Percentiles rank a stretch among this genome's conserved stretches.
Evolutionary conservation across 2,329 filamentous ascomycete genomes (phyloP).

Genomic region (Ilyonectria mors-panacis): DNA sequence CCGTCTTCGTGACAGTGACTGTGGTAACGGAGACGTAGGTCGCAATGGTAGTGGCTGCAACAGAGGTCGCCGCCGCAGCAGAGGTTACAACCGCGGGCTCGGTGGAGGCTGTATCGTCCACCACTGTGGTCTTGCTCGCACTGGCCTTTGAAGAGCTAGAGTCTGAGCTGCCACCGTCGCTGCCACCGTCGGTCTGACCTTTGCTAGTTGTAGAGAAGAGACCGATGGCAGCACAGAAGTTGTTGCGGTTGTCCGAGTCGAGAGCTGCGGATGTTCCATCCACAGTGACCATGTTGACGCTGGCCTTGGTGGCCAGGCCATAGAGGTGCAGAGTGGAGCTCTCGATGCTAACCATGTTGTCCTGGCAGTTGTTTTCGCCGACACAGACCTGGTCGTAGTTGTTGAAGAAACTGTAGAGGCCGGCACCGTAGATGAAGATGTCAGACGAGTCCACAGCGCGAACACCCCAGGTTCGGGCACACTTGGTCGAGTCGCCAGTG

Average conservation of each 20-base stretch:
- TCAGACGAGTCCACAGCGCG: slow-evolving; percentile 78
- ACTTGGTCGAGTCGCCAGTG: slow-evolving; percentile 67
- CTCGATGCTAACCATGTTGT: slow-evolving; percentile 83
- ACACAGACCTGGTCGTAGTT: slow-evolving; percentile 84
- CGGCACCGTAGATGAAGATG: slow-evolving; percentile 79
- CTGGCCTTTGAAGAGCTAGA: not conserved
- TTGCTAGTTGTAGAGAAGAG: slow-evolving; percentile 40
- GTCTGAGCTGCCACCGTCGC: not conserved
- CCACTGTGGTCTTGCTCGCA: not conserved
- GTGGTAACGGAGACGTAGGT: slow-evolving; percentile 32
- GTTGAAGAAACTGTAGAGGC: slow-evolving; percentile 87
- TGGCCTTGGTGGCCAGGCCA: slow-evolving; percentile 81
- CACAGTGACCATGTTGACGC: slow-evolving; percentile 79
- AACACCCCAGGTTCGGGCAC: slow-evolving; percentile 84
- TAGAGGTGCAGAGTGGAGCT: slow-evolving; percentile 76
- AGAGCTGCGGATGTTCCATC: slow-evolving; percentile 68
- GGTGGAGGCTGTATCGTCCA: slow-evolving; percentile 1
- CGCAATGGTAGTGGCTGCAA: not conserved
- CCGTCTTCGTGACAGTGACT: slow-evolving; percentile 39
- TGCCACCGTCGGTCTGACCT: slow-evolving; percentile 23
- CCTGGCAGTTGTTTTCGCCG: slow-evolving; percentile 77
- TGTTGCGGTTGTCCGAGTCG: slow-evolving; percentile 75
- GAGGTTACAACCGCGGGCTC: not conserved
- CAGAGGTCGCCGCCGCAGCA: not conserved
- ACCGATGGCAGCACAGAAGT: slow-evolving; percentile 75